Conservation (phyloP, 2,329 filamentous ascomycete genomes). For the Microsporum canis region DNA sequence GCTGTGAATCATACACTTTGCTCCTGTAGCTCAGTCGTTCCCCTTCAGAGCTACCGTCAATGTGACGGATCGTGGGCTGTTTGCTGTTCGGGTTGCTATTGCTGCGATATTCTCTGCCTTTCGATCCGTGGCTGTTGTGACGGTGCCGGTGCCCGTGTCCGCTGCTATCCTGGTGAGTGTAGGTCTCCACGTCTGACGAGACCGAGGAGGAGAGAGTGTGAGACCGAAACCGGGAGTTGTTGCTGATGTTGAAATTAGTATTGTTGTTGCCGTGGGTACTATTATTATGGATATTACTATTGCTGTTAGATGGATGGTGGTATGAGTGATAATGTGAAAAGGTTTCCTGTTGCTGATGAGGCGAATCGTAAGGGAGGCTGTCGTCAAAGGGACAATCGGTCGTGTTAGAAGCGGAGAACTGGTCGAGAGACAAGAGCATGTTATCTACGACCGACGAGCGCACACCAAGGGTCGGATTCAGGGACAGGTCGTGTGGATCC, state of each 20-base stretch:
- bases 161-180: constrained; percentile 24
- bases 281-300: constrained; percentile 14
- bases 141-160: not conserved
- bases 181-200: constrained; percentile 45
- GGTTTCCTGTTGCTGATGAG: constrained; percentile 30
- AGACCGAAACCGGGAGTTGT: constrained; percentile 38
- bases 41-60: constrained; percentile 48
- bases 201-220: constrained; percentile 51
- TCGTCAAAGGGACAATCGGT: constrained; percentile 17
- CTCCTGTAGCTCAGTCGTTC: constrained; percentile 31
- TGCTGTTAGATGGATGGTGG: constrained; percentile 20
- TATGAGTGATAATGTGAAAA: constrained; percentile 22
- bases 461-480: constrained; percentile 50
- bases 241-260: not conserved
- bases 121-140: constrained; percentile 27
- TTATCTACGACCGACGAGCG: constrained; percentile 90
- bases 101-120: constrained; percentile 51
- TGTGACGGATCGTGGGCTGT: constrained; percentile 42
- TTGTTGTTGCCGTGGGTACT: not conserved
- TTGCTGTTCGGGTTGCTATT: constrained; percentile 60
- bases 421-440: constrained; percentile 86
- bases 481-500: constrained; percentile 22
- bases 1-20: constrained; percentile 25
- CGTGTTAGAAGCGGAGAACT: constrained; percentile 40
- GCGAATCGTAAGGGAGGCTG: not conserved